Evolutionary conservation across 2,329 filamentous ascomycete species (phyloP), one percentile per base, ranked within the genome.

Genomic region (Zalaria obscura): DNA sequence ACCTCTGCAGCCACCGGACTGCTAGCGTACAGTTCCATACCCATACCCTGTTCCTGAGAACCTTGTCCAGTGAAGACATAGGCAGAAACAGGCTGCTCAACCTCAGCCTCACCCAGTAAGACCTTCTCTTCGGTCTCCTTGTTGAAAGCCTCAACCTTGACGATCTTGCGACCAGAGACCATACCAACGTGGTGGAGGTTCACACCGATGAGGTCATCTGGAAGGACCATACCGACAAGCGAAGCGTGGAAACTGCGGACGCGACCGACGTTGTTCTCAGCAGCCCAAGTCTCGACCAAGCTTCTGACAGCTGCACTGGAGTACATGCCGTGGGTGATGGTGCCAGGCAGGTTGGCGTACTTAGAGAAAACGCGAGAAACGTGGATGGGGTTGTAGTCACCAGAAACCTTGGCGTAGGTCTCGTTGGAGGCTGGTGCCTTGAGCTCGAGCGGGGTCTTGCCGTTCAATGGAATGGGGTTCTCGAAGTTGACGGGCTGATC

Each of bases 251-350:
- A 98, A 66, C 89, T 95, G 56, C 91, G 81, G 40, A 98, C 89
- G 54, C 91, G 89, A 36, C 91, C 89, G 54, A 96, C 80, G 59
- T 98, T 91, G 72, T 98, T 98, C 69, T 98, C 93, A 0, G 89
- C 91, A 40, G 93, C 91, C 91, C 91, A 98, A 0, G 87, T 98
- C 72, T 98, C 91, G 5, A 98, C 88, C 40, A 98, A 70, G 59
- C 87, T 93, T 55, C 93, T 82, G 27, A 98, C 91, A 32, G 91
- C 85, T 50, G 91, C 91, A 63, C 89, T 96, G 2, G 89, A 93
- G 72, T 96, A 98, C 91, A 98, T 98, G 59, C 91, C 91, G 60
- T 98, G 91, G 1, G 91, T 98, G 57, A 98, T 98, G 36, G 91
- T 98, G 39, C 91, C 93, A 1, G 88, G 88, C 10, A 98, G 73